Percentiles rank a stretch among this genome's conserved stretches.
Evolutionary conservation across 129 eudicot species (phyloP).

Genomic region (Saposhnikovia divaricata): DNA sequence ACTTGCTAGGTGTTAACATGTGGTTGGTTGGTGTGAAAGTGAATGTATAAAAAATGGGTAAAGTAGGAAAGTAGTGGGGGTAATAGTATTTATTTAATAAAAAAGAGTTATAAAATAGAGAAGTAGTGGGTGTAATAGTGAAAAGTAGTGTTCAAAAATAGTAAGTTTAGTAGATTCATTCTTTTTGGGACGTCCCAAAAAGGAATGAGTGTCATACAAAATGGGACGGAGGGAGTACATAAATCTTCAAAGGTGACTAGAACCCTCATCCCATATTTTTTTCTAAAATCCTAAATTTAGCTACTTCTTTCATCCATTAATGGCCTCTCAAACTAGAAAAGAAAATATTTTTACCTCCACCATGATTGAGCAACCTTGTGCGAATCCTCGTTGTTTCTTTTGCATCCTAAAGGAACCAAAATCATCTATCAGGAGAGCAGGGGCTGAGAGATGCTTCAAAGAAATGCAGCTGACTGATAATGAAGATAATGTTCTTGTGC

Average conservation of each 20-base stretch:
- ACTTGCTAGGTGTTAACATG: too few relatives aligned
- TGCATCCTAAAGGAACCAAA: constrained; percentile 72
- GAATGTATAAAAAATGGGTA: too few relatives aligned
- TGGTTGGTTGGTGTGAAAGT: too few relatives aligned
- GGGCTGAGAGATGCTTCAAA: constrained; percentile 46
- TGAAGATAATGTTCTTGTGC: constrained; percentile 53
- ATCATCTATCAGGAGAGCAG: constrained; percentile 28
- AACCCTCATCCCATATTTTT: constrained; percentile 22
- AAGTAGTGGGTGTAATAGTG: too few relatives aligned
- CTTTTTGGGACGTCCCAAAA: too few relatives aligned
- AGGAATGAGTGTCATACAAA: too few relatives aligned
- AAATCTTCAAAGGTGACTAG: constrained; percentile 8
- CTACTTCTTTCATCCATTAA: constrained; percentile 13
- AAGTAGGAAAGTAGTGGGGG: too few relatives aligned
- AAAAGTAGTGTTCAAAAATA: too few relatives aligned
- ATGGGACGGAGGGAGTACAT: too few relatives aligned
- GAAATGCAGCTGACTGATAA: constrained; percentile 34
- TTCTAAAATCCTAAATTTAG: constrained; percentile 5
- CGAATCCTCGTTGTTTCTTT: constrained; percentile 62
- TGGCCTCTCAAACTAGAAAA: constrained; percentile 14
- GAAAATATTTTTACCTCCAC: not conserved
- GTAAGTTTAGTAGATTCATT: too few relatives aligned
- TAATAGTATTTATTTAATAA: too few relatives aligned
- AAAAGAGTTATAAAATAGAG: too few relatives aligned
- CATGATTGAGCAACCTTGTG: constrained; percentile 31